These are phyloP conservation scores for Halophytophthora polymorphica DNA, from an alignment of 352 stramenopile genomes.

Conservation along the genomic window DNA sequence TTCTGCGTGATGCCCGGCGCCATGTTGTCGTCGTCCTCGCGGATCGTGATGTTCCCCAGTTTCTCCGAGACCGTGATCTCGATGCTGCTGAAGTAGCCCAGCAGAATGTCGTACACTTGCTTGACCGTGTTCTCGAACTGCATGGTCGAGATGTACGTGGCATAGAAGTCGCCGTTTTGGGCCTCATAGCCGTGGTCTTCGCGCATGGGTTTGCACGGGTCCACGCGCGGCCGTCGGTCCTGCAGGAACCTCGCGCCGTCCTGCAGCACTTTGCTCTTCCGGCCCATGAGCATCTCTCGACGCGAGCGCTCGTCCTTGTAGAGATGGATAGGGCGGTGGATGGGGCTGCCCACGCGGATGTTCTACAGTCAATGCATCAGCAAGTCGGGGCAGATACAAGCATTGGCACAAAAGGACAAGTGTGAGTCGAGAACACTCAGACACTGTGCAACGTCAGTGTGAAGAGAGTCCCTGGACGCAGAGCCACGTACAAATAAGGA, in stretches of 20 bases:
- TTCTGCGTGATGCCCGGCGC: conserved; percentile 31
- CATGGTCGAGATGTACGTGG: conserved; percentile 23
- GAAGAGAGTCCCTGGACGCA: background rate
- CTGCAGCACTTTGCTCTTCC: conserved; percentile 27
- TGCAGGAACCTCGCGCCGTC: conserved; percentile 26
- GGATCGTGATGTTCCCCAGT: conserved; percentile 43
- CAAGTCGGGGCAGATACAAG: conserved; percentile 2
- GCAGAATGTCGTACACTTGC: conserved; percentile 44
- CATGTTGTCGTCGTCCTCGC: conserved; percentile 41
- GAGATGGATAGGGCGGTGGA: conserved; percentile 28
- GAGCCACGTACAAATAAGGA: conserved; percentile 29
- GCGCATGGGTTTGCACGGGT: conserved; percentile 27
- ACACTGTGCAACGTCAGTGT: background rate
- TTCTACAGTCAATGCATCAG: conserved; percentile 18
- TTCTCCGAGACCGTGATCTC: conserved; percentile 55
- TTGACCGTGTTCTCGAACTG: conserved; percentile 40
- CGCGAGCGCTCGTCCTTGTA: conserved; percentile 17
- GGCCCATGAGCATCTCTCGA: conserved; percentile 12
- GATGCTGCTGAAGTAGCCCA: conserved; percentile 34
- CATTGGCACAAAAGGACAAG: background rate
- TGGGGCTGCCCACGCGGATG: conserved; percentile 28
- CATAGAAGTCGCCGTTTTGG: conserved; percentile 27
- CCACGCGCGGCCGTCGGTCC: conserved; percentile 17
- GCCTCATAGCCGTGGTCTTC: conserved; percentile 34
- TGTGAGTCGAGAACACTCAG: background rate